These are phyloP conservation scores for Suillus cothurnatus DNA, from an alignment of 768 basidiomycete genomes.

Conservation along the genomic window DNA sequence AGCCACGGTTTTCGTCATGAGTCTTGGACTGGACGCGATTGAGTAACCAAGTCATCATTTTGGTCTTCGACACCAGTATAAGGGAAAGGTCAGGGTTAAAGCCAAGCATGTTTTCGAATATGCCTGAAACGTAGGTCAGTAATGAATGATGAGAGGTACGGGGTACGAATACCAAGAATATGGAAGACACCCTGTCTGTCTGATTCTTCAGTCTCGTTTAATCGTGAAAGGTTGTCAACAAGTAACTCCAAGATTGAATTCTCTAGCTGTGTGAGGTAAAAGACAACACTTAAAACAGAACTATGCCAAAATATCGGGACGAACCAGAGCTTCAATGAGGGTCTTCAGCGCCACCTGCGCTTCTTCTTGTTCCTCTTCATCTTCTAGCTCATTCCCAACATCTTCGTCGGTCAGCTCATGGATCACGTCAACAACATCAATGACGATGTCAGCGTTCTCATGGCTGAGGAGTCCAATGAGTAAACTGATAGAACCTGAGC, in stretches of 20 bases:
- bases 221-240: constrained; percentile 82
- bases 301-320: constrained; percentile 28
- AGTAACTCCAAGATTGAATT: constrained; percentile 85
- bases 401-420: constrained; percentile 98
- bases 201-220: constrained; percentile 91
- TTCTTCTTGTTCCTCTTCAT: constrained; percentile 63
- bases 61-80: constrained; percentile 72
- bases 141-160: background rate
- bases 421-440: constrained; percentile 90
- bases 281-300: constrained; percentile 6
- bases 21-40: constrained; percentile 68
- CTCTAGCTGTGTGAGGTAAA: constrained; percentile 56
- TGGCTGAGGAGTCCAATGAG: constrained; percentile 89
- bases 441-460: constrained; percentile 97
- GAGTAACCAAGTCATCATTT: constrained; percentile 77
- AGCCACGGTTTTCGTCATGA: constrained; percentile 90
- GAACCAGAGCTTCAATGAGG: constrained; percentile 75
- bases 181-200: constrained; percentile 94
- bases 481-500: constrained; percentile 66
- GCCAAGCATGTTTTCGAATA: constrained; percentile 91
- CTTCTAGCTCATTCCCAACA: constrained; percentile 74
- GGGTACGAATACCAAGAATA: constrained; percentile 62
- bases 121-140: constrained; percentile 47
- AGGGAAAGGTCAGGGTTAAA: constrained; percentile 79
- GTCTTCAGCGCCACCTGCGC: constrained; percentile 70